Percentiles rank a stretch among this genome's conserved stretches.
phyloP scores from a whole-genome alignment of 371 early-diverging fungal genomes.

The Capillidium rhysosporum region DNA sequence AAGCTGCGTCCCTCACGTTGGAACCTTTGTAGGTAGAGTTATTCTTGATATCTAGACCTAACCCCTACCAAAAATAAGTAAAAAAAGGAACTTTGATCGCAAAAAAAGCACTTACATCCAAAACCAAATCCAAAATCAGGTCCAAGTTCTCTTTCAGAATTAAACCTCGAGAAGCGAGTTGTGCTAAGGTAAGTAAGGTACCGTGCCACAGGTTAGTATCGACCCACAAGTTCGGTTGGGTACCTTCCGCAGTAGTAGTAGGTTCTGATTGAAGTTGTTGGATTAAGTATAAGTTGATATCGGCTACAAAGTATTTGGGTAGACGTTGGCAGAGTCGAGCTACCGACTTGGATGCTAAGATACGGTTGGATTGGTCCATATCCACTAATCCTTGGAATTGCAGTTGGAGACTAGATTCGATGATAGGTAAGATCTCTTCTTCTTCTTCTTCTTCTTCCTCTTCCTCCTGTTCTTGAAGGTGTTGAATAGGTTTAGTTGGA shows the following conservation, averaged over 20 bases:
- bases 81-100: neutral
- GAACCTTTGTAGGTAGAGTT: constrained; percentile 78
- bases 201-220: constrained; percentile 92
- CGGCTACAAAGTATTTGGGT: constrained; percentile 55
- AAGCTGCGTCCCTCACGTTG: constrained; percentile 90
- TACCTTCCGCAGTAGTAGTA: constrained; percentile 16
- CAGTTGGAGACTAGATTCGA: constrained; percentile 26
- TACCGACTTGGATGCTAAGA: constrained; percentile 91
- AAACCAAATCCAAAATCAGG: constrained; percentile 55
- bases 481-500: neutral
- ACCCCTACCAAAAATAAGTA: constrained; percentile 21
- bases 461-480: neutral
- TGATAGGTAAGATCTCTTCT: constrained; percentile 8
- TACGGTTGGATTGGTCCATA: constrained; percentile 85
- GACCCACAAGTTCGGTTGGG: constrained; percentile 43
- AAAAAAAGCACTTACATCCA: constrained; percentile 15
- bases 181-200: constrained; percentile 77
- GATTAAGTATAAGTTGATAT: constrained; percentile 53
- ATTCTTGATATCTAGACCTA: constrained; percentile 69
- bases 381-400: constrained; percentile 63
- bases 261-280: constrained; percentile 46
- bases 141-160: constrained; percentile 43
- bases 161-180: constrained; percentile 70
- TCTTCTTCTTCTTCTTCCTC: constrained; percentile 20
- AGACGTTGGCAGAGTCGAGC: constrained; percentile 69